A percentile compares a stretch with the other conserved stretches of the same genome.
Conservation (phyloP, 345 rosid genomes). For the Populus alba region DNA sequence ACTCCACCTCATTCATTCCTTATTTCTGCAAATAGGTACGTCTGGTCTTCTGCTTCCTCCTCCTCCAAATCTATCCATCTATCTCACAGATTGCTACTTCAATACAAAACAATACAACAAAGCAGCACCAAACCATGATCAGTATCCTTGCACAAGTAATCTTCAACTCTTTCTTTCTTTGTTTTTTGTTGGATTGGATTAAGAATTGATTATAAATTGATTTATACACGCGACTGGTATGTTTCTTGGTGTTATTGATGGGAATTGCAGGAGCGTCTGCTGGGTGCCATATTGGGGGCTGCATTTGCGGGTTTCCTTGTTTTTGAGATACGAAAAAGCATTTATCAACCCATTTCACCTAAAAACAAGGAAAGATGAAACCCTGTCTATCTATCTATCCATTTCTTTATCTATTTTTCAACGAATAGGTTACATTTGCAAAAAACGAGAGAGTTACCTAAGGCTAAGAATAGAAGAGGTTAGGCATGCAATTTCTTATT, state of each 20-base stretch:
- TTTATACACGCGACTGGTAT: neutral
- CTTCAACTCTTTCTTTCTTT: neutral
- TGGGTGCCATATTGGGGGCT: constrained; percentile 68
- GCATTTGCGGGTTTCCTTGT: constrained; percentile 53
- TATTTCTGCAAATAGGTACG: neutral
- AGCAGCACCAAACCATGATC: constrained; percentile 38
- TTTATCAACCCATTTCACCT: constrained; percentile 53
- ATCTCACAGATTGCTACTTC: neutral
- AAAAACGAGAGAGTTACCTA: too few relatives aligned
- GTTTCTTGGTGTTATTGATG: neutral
- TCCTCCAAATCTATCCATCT: neutral
- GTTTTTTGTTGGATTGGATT: neutral
- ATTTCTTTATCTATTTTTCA: too few relatives aligned
- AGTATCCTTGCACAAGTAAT: constrained; percentile 63
- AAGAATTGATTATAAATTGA: neutral
- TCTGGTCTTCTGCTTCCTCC: neutral
- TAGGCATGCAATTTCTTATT: too few relatives aligned
- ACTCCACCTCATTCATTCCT: neutral
- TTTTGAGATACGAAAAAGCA: constrained; percentile 66
- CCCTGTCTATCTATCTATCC: too few relatives aligned
- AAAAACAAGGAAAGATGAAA: constrained; percentile 18
- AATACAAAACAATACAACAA: neutral
- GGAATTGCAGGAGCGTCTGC: constrained; percentile 63
- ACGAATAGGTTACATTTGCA: too few relatives aligned
- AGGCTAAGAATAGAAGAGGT: too few relatives aligned